Evolutionary conservation across 768 basidiomycete genomes (phyloP).

Genomic region (Calocera cornea): DNA sequence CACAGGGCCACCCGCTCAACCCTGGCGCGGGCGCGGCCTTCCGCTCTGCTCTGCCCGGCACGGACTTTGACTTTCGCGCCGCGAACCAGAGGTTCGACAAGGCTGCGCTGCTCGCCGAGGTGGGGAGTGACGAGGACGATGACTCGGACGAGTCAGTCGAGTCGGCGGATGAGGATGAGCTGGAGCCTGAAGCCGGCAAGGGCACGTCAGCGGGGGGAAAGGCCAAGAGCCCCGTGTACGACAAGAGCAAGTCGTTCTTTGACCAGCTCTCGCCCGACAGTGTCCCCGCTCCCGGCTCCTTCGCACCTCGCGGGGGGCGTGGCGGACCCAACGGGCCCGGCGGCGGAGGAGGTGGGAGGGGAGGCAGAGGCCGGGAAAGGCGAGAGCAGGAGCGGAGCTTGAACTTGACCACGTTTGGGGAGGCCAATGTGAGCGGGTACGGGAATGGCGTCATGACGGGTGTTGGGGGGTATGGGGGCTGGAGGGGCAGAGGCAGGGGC

Average conservation of each 20-base stretch:
- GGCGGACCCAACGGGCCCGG: constrained; percentile 31
- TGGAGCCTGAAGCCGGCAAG: constrained; percentile 21
- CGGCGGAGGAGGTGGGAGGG: constrained; percentile 22
- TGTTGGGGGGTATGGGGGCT: neutral
- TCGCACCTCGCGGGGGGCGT: constrained; percentile 15
- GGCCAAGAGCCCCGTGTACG: constrained; percentile 39
- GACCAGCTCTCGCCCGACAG: constrained; percentile 38
- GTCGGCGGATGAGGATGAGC: constrained; percentile 23
- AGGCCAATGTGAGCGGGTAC: constrained; percentile 20
- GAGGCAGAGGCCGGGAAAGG: constrained; percentile 40
- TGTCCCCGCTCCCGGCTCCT: constrained; percentile 14
- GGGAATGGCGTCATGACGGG: neutral
- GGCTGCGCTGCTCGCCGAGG: constrained; percentile 32
- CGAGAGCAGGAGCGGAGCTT: constrained; percentile 72
- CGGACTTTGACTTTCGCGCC: constrained; percentile 71
- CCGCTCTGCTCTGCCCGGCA: constrained; percentile 43
- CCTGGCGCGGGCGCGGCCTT: neutral
- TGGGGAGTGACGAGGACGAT: constrained; percentile 22
- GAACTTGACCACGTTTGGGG: constrained; percentile 79
- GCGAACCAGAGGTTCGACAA: constrained; percentile 76
- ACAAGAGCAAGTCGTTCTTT: constrained; percentile 70
- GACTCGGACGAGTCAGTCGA: constrained; percentile 15
- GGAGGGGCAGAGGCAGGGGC: neutral
- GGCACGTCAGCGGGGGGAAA: neutral
- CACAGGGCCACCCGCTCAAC: neutral